These are phyloP conservation scores for Trichoderma sp. DNA, from an alignment of 2,329 filamentous ascomycete genomes.

Conservation along the genomic window DNA sequence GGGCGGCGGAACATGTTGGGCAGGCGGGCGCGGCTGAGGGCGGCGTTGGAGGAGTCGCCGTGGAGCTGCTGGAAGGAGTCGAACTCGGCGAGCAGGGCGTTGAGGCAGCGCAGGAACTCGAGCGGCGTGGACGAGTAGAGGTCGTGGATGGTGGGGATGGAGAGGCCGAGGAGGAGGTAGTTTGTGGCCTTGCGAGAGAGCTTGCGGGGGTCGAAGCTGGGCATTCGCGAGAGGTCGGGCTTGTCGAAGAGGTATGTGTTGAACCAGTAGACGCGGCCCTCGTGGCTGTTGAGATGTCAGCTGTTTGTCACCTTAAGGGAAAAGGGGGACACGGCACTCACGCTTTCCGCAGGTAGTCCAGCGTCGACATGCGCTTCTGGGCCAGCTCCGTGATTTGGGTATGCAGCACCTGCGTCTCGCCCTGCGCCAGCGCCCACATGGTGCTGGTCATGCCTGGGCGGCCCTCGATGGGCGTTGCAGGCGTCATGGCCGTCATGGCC, in stretches of 20 bases:
- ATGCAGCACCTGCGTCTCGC: slow-evolving; percentile 55
- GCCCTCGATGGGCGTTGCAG: slow-evolving; percentile 30
- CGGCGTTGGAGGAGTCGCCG: slow-evolving; percentile 68
- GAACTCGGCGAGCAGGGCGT: slow-evolving; percentile 85
- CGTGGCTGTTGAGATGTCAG: slow-evolving; percentile 64
- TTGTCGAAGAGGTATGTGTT: slow-evolving; percentile 93
- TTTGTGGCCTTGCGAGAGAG: slow-evolving; percentile 90
- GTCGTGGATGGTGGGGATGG: slow-evolving; percentile 86
- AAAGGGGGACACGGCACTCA: slow-evolving; percentile 50
- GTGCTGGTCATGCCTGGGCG: slow-evolving; percentile 18
- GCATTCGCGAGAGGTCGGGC: slow-evolving; percentile 75
- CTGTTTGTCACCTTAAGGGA: neutral
- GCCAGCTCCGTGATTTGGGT: slow-evolving; percentile 80
- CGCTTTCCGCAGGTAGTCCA: slow-evolving; percentile 93
- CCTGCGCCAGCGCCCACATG: slow-evolving; percentile 42
- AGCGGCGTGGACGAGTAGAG: slow-evolving; percentile 76
- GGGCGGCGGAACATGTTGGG: slow-evolving; percentile 81
- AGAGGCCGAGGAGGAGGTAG: slow-evolving; percentile 89
- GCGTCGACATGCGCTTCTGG: slow-evolving; percentile 88
- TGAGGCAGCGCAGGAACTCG: slow-evolving; percentile 86
- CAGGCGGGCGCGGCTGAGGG: slow-evolving; percentile 76
- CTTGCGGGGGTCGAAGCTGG: slow-evolving; percentile 83
- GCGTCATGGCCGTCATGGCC: slow-evolving; percentile 31
- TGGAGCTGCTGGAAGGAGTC: slow-evolving; percentile 91
- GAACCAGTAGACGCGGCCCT: slow-evolving; percentile 96